Evolutionary conservation across 208 protist species (phyloP).

Genomic region (Leishmania martiniquensis): DNA sequence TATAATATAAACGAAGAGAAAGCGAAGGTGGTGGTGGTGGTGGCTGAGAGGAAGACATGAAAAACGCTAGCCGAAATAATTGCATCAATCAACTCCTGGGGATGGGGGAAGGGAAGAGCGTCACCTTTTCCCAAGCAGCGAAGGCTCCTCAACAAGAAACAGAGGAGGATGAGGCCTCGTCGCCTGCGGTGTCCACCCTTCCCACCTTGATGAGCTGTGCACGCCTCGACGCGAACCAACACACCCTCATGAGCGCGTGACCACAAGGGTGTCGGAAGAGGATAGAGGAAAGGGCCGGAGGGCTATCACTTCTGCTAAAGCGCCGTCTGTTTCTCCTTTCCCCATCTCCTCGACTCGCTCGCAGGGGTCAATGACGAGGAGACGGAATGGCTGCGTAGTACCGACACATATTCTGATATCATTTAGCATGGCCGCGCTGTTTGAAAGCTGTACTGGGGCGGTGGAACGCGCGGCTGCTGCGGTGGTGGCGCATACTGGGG

Average conservation of each 20-base stretch:
- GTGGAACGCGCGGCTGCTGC: neutral
- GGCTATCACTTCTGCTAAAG: neutral
- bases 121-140: too few relatives aligned
- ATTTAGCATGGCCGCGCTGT: neutral
- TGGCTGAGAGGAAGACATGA: neutral
- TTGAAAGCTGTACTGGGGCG: slow-evolving; percentile 25
- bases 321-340: neutral
- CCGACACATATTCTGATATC: neutral
- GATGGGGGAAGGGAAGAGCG: too few relatives aligned
- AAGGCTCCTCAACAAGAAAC: neutral
- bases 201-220: neutral
- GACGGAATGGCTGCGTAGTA: neutral
- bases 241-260: neutral
- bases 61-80: too few relatives aligned
- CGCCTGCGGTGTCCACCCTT: neutral
- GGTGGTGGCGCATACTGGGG: neutral
- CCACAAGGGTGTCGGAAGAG: neutral
- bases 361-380: neutral
- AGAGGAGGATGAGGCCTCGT: neutral
- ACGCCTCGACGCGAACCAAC: neutral
- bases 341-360: neutral
- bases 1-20: neutral
- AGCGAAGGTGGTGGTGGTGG: too few relatives aligned
- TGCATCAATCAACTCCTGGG: too few relatives aligned
- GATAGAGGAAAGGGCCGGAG: neutral